Conservation (phyloP, 2,329 filamentous ascomycete species). For the Fusarium dimerum region DNA sequence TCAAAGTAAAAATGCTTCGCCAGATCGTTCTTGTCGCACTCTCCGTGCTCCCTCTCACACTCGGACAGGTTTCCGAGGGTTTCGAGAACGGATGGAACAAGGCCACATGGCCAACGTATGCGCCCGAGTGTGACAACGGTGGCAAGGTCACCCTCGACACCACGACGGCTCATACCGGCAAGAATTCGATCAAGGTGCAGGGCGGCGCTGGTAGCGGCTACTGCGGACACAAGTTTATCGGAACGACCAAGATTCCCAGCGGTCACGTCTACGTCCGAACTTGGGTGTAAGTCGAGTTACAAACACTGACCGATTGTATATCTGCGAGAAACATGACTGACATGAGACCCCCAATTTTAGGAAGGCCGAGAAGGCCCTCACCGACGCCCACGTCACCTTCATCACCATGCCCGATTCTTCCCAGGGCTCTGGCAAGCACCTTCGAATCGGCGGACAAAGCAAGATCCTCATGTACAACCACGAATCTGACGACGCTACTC, state of each 20-base stretch:
- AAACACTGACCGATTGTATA: no score
- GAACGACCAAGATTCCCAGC: slow-evolving; percentile 55
- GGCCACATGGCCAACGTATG: slow-evolving; percentile 59
- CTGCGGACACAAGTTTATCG: slow-evolving; percentile 63
- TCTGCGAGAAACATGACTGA: neutral
- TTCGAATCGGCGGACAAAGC: slow-evolving; percentile 62
- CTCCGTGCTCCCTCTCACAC: slow-evolving; percentile 46
- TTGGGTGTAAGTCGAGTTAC: slow-evolving; percentile 49
- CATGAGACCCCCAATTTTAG: slow-evolving; percentile 33
- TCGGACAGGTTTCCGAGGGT: slow-evolving; percentile 55
- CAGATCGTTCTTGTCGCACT: slow-evolving; percentile 46
- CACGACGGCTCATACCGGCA: slow-evolving; percentile 56
- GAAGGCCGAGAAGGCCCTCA: slow-evolving; percentile 58
- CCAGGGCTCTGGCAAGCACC: slow-evolving; percentile 57
- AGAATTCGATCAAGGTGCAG: slow-evolving; percentile 52
- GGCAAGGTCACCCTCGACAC: slow-evolving; percentile 58
- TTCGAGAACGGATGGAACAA: slow-evolving; percentile 62
- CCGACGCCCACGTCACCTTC: slow-evolving; percentile 60
- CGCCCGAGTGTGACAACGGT: slow-evolving; percentile 60
- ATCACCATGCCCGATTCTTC: slow-evolving; percentile 64
- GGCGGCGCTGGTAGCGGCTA: slow-evolving; percentile 51
- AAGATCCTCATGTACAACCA: slow-evolving; percentile 66
- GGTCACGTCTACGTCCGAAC: slow-evolving; percentile 59
- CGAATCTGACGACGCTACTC: slow-evolving; percentile 62
- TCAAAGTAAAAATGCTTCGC: slow-evolving; percentile 28